Percentiles rank a stretch among this genome's conserved stretches.
These are phyloP conservation scores for Mycena olivaceomarginata DNA, from an alignment of 768 basidiomycete species.

Conservation along the genomic window DNA sequence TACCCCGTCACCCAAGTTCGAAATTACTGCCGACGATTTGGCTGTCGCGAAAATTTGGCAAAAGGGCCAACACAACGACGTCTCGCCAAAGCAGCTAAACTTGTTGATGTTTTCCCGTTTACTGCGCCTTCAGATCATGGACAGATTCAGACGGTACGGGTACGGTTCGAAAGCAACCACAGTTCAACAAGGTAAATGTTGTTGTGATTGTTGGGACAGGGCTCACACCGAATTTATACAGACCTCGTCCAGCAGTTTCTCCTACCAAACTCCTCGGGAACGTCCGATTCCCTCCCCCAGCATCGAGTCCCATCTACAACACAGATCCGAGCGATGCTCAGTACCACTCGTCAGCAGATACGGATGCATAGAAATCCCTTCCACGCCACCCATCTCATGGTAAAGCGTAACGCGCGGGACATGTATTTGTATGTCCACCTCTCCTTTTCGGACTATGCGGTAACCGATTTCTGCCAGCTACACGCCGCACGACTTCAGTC, in stretches of 20 bases:
- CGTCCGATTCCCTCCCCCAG: not conserved
- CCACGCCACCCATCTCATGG: constrained; percentile 29
- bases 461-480: constrained; percentile 6
- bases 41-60: constrained; percentile 23
- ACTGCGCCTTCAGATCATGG: constrained; percentile 5
- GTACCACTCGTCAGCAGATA: not conserved
- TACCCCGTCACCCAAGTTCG: not conserved
- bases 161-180: not conserved
- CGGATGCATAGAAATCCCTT: constrained; percentile 18
- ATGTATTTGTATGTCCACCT: constrained; percentile 27
- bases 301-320: not conserved
- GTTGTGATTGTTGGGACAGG: not conserved
- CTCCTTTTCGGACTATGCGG: not conserved
- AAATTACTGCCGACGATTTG: constrained; percentile 16
- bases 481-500: constrained; percentile 18
- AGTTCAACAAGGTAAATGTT: constrained; percentile 7
- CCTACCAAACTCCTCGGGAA: not conserved
- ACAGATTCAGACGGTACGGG: constrained; percentile 8
- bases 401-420: constrained; percentile 15
- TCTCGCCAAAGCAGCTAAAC: not conserved
- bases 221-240: not conserved
- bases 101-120: constrained; percentile 11
- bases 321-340: not conserved
- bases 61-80: constrained; percentile 2
- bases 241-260: constrained; percentile 6